Evolutionary conservation across 495 filamentous ascomycete genomes (phyloP).

Genomic region (Evernia prunastri): DNA sequence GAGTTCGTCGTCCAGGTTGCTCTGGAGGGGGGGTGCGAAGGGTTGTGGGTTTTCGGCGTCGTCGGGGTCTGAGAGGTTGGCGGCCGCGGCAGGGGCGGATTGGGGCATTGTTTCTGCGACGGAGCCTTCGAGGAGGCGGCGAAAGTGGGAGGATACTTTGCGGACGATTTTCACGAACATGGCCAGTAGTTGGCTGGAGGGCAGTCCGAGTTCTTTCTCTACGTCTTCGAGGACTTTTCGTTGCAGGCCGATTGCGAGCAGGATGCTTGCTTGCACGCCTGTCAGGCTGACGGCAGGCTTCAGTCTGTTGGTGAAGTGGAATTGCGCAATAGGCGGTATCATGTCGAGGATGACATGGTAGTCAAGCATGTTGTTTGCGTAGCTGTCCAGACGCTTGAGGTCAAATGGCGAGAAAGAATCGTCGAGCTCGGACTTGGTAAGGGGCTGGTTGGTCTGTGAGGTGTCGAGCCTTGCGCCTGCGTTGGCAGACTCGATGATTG

Average conservation of each 20-base stretch:
- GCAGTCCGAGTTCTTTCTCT: slow-evolving; percentile 70
- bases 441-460: slow-evolving; percentile 41
- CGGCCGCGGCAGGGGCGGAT: slow-evolving; percentile 46
- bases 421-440: slow-evolving; percentile 71
- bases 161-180: slow-evolving; percentile 96
- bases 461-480: slow-evolving; percentile 57
- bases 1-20: slow-evolving; percentile 75
- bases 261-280: slow-evolving; percentile 73
- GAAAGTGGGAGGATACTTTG: slow-evolving; percentile 74
- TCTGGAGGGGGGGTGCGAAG: slow-evolving; percentile 59
- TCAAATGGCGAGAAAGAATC: slow-evolving; percentile 78
- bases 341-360: slow-evolving; percentile 97
- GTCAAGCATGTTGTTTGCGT: slow-evolving; percentile 93
- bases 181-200: slow-evolving; percentile 73
- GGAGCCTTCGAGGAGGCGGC: slow-evolving; percentile 63
- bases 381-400: slow-evolving; percentile 86
- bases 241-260: slow-evolving; percentile 85
- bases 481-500: slow-evolving; percentile 79
- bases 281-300: slow-evolving; percentile 59
- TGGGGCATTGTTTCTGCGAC: slow-evolving; percentile 64
- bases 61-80: slow-evolving; percentile 47
- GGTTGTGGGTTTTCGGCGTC: slow-evolving; percentile 49
- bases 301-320: slow-evolving; percentile 77
- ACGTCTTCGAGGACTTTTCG: slow-evolving; percentile 75
- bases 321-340: slow-evolving; percentile 67